A percentile compares a stretch with the other conserved stretches of the same genome.
These are phyloP conservation scores for Malus orientalis DNA, from an alignment of 306 rosid genomes.

Conservation along the genomic window DNA sequence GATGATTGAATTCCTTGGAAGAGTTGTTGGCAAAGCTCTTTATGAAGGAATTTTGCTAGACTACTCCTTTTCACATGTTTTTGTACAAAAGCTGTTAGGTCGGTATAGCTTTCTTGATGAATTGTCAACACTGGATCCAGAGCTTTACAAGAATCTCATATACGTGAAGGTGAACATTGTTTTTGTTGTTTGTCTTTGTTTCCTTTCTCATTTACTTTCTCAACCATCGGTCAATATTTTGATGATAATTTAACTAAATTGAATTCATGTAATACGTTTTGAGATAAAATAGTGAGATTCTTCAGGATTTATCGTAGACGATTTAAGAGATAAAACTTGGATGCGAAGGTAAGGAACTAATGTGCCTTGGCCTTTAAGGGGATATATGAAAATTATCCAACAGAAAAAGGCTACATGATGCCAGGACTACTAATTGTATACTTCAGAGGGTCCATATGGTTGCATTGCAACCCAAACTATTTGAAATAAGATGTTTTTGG, in stretches of 20 bases:
- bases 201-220: neutral
- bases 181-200: neutral
- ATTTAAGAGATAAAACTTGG: neutral
- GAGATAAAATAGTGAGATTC: neutral
- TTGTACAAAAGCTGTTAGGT: slow-evolving; percentile 87
- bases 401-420: neutral
- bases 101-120: slow-evolving; percentile 96
- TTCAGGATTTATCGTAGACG: neutral
- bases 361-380: neutral
- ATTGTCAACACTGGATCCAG: slow-evolving; percentile 91
- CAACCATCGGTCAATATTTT: neutral
- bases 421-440: neutral
- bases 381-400: neutral
- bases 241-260: neutral
- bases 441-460: neutral
- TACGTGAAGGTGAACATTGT: slow-evolving; percentile 75
- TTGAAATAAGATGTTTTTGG: neutral
- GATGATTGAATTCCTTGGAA: slow-evolving; percentile 97
- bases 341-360: neutral
- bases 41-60: slow-evolving; percentile 96
- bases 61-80: slow-evolving; percentile 90
- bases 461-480: neutral
- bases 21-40: slow-evolving; percentile 96
- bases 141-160: slow-evolving; percentile 85
- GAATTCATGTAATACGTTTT: neutral